Percentiles rank a stretch among this genome's conserved stretches.
Conservation (phyloP, 2,329 filamentous ascomycete genomes). For the Trichoderma hamatum region DNA sequence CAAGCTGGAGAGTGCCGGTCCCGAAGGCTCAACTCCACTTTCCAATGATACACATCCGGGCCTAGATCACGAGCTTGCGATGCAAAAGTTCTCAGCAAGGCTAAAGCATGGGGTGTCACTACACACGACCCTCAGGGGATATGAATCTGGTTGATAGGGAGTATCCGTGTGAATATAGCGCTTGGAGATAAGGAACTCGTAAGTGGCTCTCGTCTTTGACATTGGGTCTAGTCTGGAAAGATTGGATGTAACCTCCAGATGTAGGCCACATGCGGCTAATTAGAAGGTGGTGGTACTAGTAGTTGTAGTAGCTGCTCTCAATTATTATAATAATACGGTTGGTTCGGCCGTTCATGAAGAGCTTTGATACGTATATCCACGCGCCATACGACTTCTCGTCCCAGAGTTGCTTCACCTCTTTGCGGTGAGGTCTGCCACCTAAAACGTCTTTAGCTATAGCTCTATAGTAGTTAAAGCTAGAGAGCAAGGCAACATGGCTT, state of each 20-base stretch:
- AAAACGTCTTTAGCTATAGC: background rate
- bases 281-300: no score
- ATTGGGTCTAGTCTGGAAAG: background rate
- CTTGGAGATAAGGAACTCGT: background rate
- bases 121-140: background rate
- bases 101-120: background rate
- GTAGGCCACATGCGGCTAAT: background rate
- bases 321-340: background rate
- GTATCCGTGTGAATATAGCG: background rate
- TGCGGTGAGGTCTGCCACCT: background rate
- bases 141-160: background rate
- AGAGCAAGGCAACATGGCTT: background rate
- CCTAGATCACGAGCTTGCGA: background rate
- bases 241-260: background rate
- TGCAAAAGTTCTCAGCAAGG: conserved; percentile 1
- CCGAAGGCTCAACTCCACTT: background rate
- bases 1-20: background rate
- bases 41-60: background rate
- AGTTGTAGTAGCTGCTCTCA: background rate
- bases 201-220: background rate
- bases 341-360: background rate
- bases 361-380: background rate
- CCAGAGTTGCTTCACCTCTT: background rate
- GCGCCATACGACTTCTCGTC: background rate
- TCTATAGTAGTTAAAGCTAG: no score